Conservation (phyloP, 192 early-diverging fungal genomes). For the Martensiomyces pterosporus region DNA sequence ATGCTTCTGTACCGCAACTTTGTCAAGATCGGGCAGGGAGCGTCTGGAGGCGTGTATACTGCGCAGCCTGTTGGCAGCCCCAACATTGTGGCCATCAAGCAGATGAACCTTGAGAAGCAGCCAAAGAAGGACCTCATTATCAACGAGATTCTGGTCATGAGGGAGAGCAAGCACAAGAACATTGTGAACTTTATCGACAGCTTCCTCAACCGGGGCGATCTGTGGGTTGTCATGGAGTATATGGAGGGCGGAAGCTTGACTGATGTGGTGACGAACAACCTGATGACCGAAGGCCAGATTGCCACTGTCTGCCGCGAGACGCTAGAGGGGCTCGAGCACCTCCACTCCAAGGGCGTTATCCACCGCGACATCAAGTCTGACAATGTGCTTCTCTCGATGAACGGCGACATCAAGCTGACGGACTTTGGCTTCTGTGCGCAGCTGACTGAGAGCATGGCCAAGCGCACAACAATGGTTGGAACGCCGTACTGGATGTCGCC, state of each 20-base stretch:
- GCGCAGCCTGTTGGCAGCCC: slow-evolving; percentile 66
- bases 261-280: slow-evolving; percentile 87
- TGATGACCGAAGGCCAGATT: slow-evolving; percentile 88
- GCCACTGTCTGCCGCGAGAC: slow-evolving; percentile 87
- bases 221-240: slow-evolving; percentile 96
- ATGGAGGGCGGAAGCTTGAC: slow-evolving; percentile 96
- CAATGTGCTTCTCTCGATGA: slow-evolving; percentile 74
- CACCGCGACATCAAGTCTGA: slow-evolving; percentile 85
- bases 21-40: slow-evolving; percentile 90
- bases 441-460: slow-evolving; percentile 70
- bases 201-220: slow-evolving; percentile 74
- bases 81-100: slow-evolving; percentile 86
- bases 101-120: slow-evolving; percentile 94
- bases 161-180: slow-evolving; percentile 83
- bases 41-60: slow-evolving; percentile 91
- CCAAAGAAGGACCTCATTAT: slow-evolving; percentile 96
- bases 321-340: slow-evolving; percentile 65
- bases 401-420: slow-evolving; percentile 77
- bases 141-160: slow-evolving; percentile 89
- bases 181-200: slow-evolving; percentile 93
- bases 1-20: slow-evolving; percentile 79
- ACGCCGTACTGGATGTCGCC: slow-evolving; percentile 99
- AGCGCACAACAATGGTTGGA: slow-evolving; percentile 79
- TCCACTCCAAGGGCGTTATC: slow-evolving; percentile 75
- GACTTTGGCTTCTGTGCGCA: slow-evolving; percentile 93